Evolutionary conservation across 768 basidiomycete genomes (phyloP).

Genomic region (Tephrocybe sp.): DNA sequence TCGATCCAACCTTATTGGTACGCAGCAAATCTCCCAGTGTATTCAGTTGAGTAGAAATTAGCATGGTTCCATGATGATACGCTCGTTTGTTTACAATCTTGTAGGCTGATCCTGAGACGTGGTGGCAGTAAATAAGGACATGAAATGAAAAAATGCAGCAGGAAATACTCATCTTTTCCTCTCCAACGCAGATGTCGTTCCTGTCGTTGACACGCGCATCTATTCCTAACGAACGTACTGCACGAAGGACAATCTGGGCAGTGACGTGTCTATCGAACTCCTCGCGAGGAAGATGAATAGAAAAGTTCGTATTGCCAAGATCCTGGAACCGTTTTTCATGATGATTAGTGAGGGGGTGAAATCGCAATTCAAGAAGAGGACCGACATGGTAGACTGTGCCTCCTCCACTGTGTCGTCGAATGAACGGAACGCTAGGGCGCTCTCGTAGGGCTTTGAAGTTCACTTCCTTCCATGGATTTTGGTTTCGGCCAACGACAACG

Average conservation of each 20-base stretch:
- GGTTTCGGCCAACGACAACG: conserved; percentile 92
- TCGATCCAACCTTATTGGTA: conserved; percentile 50
- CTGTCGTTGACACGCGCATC: conserved; percentile 81
- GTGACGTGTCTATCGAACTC: conserved; percentile 80
- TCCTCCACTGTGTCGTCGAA: conserved; percentile 87
- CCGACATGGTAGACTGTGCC: conserved; percentile 95
- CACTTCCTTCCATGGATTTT: conserved; percentile 98
- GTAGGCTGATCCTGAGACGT: conserved; percentile 98
- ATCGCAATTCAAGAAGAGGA: conserved; percentile 10
- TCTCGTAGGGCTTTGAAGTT: conserved; percentile 60
- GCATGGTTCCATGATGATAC: conserved; percentile 99
- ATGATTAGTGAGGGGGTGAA: too few species aligned
- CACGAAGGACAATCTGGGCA: conserved; percentile 71
- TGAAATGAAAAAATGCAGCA: background rate
- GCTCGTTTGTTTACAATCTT: conserved; percentile 89
- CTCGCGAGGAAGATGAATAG: conserved; percentile 81
- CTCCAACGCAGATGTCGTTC: conserved; percentile 85
- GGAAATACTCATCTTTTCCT: conserved; percentile 87
- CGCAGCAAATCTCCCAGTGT: conserved; percentile 72
- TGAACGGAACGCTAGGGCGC: conserved; percentile 60
- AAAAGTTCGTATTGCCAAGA: conserved; percentile 95
- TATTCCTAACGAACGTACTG: conserved; percentile 73
- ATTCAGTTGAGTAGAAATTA: conserved; percentile 77
- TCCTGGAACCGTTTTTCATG: conserved; percentile 62
- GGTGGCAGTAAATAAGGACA: conserved; percentile 17